Evolutionary conservation across 345 rosid species (phyloP), one percentile per base, ranked within the genome.

Genomic region (Stellera chamaejasme): DNA sequence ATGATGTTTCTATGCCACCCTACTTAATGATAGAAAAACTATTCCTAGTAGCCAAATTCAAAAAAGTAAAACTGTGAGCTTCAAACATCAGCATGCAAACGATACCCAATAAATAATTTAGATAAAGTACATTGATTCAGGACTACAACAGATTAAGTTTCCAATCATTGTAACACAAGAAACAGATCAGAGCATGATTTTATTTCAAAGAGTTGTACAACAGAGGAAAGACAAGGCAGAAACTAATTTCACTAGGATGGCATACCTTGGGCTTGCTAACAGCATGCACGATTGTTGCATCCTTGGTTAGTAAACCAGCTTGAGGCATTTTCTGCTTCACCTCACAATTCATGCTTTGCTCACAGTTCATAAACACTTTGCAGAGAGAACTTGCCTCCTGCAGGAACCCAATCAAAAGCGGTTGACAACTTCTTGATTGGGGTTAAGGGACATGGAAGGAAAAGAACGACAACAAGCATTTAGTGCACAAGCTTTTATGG

Each of bases 321-420:
- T 27, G 11, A 52, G 61, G 12, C 14, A 10, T 7, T 23, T 27
- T 50, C 48, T 53, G 48, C 53, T 42, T 53, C 60, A 16, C 57
- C 11, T 55, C 59, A 55, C 61, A 39, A 23, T 36, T 43, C 27
- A 39, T 45, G n/a, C 54, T 58, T 50, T 39, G 55, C 23, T 27
- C 57, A 60, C 39, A 43, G 12, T 56, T 51, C 50, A 50, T 61
- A 55, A 69, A 62, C 32, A 79, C 72, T 69, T 68, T 58, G 56
- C 79, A 76, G 2, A 79, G 56, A 15, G 61, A 61, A 58, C 68
- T 58, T 13, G 52, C 62, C 65, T 69, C 75, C 81, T 79, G 75
- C 73, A 69, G 45, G 48, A 55, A 27, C 14, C 28, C 61, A 79
- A 69, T 68, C 65, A 70, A 75, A 43, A 57, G 59, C 11, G 56